A percentile compares a stretch with the other conserved stretches of the same genome.
These are phyloP conservation scores for Aspergillus puulaauensis DNA, from an alignment of 2,329 filamentous ascomycete genomes.

Conservation along the genomic window DNA sequence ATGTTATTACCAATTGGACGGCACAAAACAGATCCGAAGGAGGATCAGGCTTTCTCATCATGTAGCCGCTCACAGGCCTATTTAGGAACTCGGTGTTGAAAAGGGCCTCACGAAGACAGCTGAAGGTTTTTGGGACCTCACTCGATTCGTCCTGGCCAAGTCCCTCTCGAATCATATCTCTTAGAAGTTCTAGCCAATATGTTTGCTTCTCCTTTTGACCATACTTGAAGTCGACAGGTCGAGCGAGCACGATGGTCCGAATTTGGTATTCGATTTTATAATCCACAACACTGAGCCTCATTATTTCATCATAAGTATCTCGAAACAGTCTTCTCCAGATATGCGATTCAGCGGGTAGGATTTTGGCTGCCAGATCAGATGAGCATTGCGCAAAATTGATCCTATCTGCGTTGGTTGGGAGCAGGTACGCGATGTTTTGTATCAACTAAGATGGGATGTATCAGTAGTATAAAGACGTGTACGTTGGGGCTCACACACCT, in stretches of 20 bases:
- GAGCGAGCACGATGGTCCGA: constrained; percentile 34
- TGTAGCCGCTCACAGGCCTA: constrained; percentile 21
- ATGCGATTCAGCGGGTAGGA: constrained; percentile 28
- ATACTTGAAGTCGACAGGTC: constrained; percentile 27
- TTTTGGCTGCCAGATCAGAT: constrained; percentile 20
- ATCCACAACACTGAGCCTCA: constrained; percentile 19
- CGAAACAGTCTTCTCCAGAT: constrained; percentile 38
- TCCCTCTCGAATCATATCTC: constrained; percentile 30
- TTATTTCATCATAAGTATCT: constrained; percentile 32
- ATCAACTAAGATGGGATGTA: constrained; percentile 26
- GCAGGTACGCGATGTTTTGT: constrained; percentile 29
- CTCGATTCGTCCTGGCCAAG: constrained; percentile 1
- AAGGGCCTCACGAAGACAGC: constrained; percentile 21
- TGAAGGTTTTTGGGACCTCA: constrained; percentile 22
- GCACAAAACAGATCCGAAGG: constrained; percentile 27
- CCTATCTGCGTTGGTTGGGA: constrained; percentile 33
- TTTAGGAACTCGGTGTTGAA: constrained; percentile 22
- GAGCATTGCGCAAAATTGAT: constrained; percentile 29
- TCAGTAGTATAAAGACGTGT: not conserved
- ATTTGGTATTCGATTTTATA: constrained; percentile 36
- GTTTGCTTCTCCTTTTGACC: constrained; percentile 24
- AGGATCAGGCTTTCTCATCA: not conserved
- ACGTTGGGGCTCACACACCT: constrained; percentile 3
- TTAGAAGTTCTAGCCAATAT: constrained; percentile 32
- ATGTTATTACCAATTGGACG: constrained; percentile 30